Evolutionary conservation across 305 asterid genomes (phyloP).

Genomic region (Ilex paraguariensis): DNA sequence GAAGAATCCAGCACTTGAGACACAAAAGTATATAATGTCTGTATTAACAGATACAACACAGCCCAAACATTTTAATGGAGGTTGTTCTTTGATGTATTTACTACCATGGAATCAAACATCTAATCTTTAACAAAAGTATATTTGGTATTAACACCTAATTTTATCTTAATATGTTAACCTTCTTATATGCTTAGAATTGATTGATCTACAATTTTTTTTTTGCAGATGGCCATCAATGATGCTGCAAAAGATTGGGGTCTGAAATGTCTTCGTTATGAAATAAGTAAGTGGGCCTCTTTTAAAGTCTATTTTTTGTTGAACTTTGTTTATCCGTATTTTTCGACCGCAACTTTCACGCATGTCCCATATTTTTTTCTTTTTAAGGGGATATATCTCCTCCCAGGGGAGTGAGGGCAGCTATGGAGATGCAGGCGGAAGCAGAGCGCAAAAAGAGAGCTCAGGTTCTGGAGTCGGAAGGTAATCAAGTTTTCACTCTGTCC

Average conservation of each 20-base stretch:
- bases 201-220: slow-evolving; percentile 17
- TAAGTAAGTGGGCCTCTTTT: slow-evolving; percentile 48
- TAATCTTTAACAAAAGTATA: no score
- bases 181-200: neutral
- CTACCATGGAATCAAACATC: no score
- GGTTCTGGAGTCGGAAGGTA: slow-evolving; percentile 88
- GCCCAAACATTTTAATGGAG: no score
- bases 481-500: neutral
- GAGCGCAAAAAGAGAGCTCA: slow-evolving; percentile 94
- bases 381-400: slow-evolving; percentile 97
- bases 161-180: no score
- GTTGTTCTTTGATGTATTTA: no score
- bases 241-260: slow-evolving; percentile 92
- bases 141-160: no score
- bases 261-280: slow-evolving; percentile 88
- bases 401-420: slow-evolving; percentile 73
- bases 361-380: slow-evolving; percentile 3
- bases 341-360: neutral
- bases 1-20: neutral
- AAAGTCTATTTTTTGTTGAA: neutral
- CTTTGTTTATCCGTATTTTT: neutral
- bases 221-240: slow-evolving; percentile 78
- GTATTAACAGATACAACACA: no score
- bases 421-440: slow-evolving; percentile 99
- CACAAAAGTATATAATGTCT: no score